Evolutionary conservation across 2,329 filamentous ascomycete species (phyloP).

Genomic region (Botryotinia globosa): DNA sequence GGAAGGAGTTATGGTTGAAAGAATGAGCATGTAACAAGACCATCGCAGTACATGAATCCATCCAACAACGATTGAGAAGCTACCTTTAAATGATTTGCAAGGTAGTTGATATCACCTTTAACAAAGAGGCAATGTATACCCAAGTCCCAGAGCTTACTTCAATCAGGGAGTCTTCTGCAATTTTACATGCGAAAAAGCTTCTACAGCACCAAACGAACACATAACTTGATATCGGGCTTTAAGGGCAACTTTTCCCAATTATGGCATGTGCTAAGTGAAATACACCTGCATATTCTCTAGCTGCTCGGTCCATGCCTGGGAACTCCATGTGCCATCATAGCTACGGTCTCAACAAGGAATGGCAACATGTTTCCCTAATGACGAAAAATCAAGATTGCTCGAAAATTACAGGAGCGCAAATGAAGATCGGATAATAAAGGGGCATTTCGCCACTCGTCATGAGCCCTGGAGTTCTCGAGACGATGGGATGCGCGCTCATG

Average conservation of each 20-base stretch:
- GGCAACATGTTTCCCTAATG: accelerated
- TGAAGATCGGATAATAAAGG: not conserved
- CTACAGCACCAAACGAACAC: not conserved
- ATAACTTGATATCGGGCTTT: too few species aligned
- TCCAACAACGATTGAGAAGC: not conserved
- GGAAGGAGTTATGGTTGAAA: not conserved
- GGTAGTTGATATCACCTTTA: not conserved
- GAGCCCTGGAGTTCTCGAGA: not conserved
- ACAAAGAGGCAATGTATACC: not conserved
- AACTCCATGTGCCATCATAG: too few species aligned
- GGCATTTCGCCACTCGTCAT: too few species aligned
- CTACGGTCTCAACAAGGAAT: not conserved
- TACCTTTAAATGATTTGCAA: not conserved
- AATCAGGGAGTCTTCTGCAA: accelerated
- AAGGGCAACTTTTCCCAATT: not conserved
- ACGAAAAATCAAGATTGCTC: too few species aligned
- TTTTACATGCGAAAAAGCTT: too few species aligned
- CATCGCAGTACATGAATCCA: not conserved
- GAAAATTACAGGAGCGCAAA: not conserved
- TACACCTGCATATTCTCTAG: not conserved
- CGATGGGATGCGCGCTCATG: not conserved
- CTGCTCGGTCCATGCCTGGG: not conserved
- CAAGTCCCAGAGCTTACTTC: not conserved
- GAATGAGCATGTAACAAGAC: not conserved
- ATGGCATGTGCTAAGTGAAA: not conserved